Base-by-base conservation (phyloP, 306 rosid genomes). In the Dryas alaskensis region DNA sequence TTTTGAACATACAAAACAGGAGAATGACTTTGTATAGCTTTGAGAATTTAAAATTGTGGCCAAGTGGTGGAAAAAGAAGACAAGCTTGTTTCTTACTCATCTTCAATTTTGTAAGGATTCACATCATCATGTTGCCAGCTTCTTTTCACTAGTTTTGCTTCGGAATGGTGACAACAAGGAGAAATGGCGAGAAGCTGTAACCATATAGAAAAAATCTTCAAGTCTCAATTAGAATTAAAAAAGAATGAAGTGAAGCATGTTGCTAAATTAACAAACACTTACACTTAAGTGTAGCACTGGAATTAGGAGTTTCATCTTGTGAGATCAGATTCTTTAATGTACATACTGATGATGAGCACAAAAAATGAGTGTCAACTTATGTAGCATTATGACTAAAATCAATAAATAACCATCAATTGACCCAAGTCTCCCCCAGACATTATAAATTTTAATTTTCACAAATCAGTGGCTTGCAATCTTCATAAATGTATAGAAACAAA, bases 81-180 rank as follows among this genome's bases (percentile, higher is more conserved):
- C 47, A 37, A 46, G 64, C 76, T 53, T 55, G 50, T 57, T 68
- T 46, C 54, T 37, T 60, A 45, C 52, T 60, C 83, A 10, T 72
- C 76, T 70, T 71, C 17, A 47, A 42, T 51, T 62, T 68, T 58
- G 48, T 31, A 59, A 68, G 48, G 50, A 59, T 63, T 80, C 73
- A 40, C 45, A 68, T 77, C 63, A 53, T 89, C 84, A 87, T 31
- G 83, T 76, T 74, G 76, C 54, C 74, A 73, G 61, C 83, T 89
- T 92, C 84, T 89, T 92, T 63, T 94, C 99, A 73, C 88, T 86
- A 6, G 45, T 87, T 88, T 95, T 90, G 86, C 90, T 87, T 67
- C 97, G 84, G 82, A 95, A 95, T n/a, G 99, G 98, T 4, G 98
- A 90, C 70, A 95, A 79, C 81, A 95, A 80, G 67, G 97, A 95